Evolutionary conservation across 1,284 basidiomycete genomes (phyloP).

Genomic region (Pseudozyma thailandica): DNA sequence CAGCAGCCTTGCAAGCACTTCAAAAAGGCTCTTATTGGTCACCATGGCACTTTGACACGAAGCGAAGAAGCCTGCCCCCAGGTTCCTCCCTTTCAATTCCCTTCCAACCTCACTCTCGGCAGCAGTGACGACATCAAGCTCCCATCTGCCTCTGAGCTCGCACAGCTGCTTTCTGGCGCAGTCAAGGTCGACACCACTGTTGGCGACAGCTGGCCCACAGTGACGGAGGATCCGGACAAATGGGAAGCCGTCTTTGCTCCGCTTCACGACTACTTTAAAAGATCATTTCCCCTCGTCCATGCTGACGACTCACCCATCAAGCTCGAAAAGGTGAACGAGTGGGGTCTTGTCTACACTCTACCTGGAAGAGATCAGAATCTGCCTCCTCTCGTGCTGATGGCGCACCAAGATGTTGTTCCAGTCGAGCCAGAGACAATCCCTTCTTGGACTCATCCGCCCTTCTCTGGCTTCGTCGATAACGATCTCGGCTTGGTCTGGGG

Average conservation of each 20-base stretch:
- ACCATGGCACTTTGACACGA: neutral
- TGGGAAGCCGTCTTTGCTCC: constrained; percentile 51
- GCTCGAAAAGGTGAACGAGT: constrained; percentile 72
- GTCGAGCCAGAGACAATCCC: constrained; percentile 70
- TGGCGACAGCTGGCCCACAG: constrained; percentile 50
- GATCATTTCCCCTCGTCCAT: constrained; percentile 36
- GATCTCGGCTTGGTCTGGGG: constrained; percentile 72
- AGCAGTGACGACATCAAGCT: constrained; percentile 9
- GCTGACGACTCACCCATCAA: constrained; percentile 29
- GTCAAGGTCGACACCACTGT: constrained; percentile 55
- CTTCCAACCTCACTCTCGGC: neutral
- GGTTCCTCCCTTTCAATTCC: constrained; percentile 25
- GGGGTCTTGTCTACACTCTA: constrained; percentile 77
- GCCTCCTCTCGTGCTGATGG: constrained; percentile 76
- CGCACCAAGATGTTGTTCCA: constrained; percentile 75
- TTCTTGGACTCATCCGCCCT: constrained; percentile 72
- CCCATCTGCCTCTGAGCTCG: constrained; percentile 24
- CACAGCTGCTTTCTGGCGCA: constrained; percentile 42
- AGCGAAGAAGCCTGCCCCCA: constrained; percentile 33
- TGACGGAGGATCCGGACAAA: constrained; percentile 35
- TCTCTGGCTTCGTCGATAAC: constrained; percentile 70
- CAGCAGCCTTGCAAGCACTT: neutral
- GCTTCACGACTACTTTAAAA: constrained; percentile 44
- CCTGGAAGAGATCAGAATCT: constrained; percentile 73
- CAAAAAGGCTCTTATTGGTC: neutral